Evolutionary conservation across 2,329 filamentous ascomycete genomes (phyloP).

Genomic region (Diaporthe nobilis): DNA sequence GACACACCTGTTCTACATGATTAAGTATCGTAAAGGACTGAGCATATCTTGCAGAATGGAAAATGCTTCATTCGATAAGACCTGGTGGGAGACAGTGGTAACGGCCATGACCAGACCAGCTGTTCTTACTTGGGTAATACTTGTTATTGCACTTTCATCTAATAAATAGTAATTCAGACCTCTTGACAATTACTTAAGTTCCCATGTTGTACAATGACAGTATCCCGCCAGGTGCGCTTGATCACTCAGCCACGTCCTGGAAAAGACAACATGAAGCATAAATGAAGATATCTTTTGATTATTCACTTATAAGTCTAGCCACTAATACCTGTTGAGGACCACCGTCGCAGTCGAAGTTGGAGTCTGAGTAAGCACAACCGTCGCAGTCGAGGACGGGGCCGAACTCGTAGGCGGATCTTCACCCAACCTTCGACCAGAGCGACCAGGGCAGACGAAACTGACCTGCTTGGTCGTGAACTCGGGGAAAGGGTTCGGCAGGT

Average conservation of each 20-base stretch:
- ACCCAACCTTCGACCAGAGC: neutral
- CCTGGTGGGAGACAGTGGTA: too few relatives aligned
- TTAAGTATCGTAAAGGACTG: too few relatives aligned
- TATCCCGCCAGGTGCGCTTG: neutral
- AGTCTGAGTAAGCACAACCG: neutral
- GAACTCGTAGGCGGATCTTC: neutral
- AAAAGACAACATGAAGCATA: neutral
- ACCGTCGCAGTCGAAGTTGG: neutral
- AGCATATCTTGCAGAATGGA: too few relatives aligned
- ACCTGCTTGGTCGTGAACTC: slow-evolving; percentile 4
- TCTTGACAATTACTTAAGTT: neutral
- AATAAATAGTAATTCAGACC: neutral
- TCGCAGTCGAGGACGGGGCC: neutral
- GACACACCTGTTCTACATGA: too few relatives aligned
- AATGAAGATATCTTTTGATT: neutral
- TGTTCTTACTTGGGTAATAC: neutral
- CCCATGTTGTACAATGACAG: neutral
- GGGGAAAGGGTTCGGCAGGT: slow-evolving; percentile 15
- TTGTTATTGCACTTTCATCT: neutral
- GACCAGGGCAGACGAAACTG: slow-evolving; percentile 17
- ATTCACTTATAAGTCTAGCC: neutral
- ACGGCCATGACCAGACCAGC: neutral
- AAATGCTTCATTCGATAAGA: too few relatives aligned
- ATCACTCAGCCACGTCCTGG: neutral
- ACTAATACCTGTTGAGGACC: neutral